Evolutionary conservation across 768 basidiomycete genomes (phyloP).

Genomic region (Russula foetens): DNA sequence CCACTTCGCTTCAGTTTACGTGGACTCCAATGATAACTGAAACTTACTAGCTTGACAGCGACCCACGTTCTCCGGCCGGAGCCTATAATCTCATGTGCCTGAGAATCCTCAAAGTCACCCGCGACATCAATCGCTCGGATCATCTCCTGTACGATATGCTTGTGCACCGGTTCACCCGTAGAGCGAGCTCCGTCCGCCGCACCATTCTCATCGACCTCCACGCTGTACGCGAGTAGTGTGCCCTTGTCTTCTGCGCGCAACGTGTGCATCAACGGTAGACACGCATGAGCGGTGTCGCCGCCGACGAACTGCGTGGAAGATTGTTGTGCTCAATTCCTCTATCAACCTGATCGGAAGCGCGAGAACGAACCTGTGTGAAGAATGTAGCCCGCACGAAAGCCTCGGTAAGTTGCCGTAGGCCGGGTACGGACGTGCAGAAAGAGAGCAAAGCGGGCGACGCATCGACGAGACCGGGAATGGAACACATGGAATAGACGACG

Average conservation of each 20-base stretch:
- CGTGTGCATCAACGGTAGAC: slow-evolving; percentile 52
- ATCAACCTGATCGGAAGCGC: background rate
- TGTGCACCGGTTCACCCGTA: slow-evolving; percentile 35
- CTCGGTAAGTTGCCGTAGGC: slow-evolving; percentile 55
- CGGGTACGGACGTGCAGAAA: slow-evolving; percentile 48
- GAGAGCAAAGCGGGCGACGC: slow-evolving; percentile 59
- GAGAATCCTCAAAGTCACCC: slow-evolving; percentile 67
- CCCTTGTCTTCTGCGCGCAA: slow-evolving; percentile 68
- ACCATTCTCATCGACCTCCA: slow-evolving; percentile 67
- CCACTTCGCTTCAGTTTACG: background rate
- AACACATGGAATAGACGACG: slow-evolving; percentile 74
- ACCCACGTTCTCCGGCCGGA: slow-evolving; percentile 65
- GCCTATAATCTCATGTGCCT: background rate
- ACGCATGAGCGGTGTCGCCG: slow-evolving; percentile 67
- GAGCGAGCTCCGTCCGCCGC: slow-evolving; percentile 30
- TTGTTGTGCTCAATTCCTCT: background rate
- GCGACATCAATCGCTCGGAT: slow-evolving; percentile 68
- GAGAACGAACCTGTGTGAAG: slow-evolving; percentile 60
- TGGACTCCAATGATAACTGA: background rate
- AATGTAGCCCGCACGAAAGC: slow-evolving; percentile 70
- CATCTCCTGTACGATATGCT: slow-evolving; percentile 67
- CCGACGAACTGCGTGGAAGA: slow-evolving; percentile 64
- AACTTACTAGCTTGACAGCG: slow-evolving; percentile 70
- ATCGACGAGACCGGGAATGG: slow-evolving; percentile 70
- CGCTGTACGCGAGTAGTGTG: slow-evolving; percentile 72